Evolutionary conservation across 495 filamentous ascomycete genomes (phyloP), one percentile per base, ranked within the genome.

Genomic region (Parmelia sp.): DNA sequence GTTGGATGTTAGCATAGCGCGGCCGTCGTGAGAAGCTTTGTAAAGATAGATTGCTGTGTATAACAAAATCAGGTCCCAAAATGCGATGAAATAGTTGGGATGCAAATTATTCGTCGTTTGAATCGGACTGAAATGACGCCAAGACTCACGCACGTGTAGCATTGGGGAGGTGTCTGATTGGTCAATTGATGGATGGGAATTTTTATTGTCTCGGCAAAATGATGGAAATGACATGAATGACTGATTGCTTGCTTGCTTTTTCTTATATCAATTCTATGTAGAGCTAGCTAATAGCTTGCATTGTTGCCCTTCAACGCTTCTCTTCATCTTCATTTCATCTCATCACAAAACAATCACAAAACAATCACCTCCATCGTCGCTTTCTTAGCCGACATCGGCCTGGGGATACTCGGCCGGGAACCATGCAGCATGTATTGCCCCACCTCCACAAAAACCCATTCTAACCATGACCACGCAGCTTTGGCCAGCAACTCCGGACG

Each of bases 401-500:
- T 44, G 31, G 17, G 37, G 36, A 17, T 4, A 23, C n/a, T 35
- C 53, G 53, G 45, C 45, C 60, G 60, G 47, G 25, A 45, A 59
- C 49, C 23, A 67, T 67, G 65, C 65, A 67, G 65, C 63, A 59
- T 27, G 55, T 47, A 25, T 21, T 40, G 17, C 65, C 42, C 65
- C 55, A 29, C 37, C 29, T 17, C 35, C 61, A 29, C 66, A 17
- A 7, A 21, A 27, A 56, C 75, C 74, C 73, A 25, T 19, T n/a
- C 42, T 68, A 45, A 70, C 23, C n/a, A 35, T 1, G 27, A 76
- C 75, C 72, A 74, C 79, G 77, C 79, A 97, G 96, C 80, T 99
- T 99, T 83, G 94, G 94, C 72, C 89, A 96, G 74, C 91, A 97
- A 80, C 85, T 99, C 66, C 89, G 88, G 47, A 91, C 90, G 64